Percentiles rank a stretch among this genome's conserved stretches.
phyloP scores from a whole-genome alignment of 2,329 filamentous ascomycete species.

The Neofusicoccum kwambonambiense region DNA sequence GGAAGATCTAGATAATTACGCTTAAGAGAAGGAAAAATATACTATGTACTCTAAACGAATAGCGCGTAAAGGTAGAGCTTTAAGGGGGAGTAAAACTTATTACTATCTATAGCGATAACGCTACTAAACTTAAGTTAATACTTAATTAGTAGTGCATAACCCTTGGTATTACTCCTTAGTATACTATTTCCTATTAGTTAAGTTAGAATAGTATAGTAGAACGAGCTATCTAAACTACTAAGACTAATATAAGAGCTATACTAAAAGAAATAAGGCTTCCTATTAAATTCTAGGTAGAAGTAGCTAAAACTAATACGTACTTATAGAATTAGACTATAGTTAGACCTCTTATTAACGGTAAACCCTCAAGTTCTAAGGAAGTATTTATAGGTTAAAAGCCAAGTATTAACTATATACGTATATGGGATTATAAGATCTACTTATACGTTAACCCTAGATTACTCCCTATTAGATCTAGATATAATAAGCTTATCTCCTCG shows the following conservation, averaged over 20 bases:
- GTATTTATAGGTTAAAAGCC: neutral
- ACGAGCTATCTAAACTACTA: no score
- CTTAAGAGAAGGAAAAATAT: no score
- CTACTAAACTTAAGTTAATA: no score
- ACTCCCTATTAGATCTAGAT: neutral
- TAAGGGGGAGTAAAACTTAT: no score
- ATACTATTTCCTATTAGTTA: neutral
- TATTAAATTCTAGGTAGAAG: neutral
- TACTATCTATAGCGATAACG: no score
- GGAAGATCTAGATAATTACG: no score
- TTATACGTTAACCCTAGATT: neutral
- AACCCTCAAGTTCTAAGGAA: neutral
- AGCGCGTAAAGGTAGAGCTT: no score
- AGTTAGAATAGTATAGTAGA: no score
- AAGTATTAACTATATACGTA: neutral
- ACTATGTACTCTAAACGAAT: no score
- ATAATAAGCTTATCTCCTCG: neutral
- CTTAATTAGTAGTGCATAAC: no score
- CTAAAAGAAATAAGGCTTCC: neutral
- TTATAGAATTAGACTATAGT: neutral
- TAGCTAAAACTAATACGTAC: neutral
- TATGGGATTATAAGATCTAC: neutral
- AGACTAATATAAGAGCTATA: no score
- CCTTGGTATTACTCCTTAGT: neutral
- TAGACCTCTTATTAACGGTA: neutral